These are phyloP conservation scores for Fallopia convolvulus DNA, from an alignment of 148 eudicot species.

Conservation along the genomic window DNA sequence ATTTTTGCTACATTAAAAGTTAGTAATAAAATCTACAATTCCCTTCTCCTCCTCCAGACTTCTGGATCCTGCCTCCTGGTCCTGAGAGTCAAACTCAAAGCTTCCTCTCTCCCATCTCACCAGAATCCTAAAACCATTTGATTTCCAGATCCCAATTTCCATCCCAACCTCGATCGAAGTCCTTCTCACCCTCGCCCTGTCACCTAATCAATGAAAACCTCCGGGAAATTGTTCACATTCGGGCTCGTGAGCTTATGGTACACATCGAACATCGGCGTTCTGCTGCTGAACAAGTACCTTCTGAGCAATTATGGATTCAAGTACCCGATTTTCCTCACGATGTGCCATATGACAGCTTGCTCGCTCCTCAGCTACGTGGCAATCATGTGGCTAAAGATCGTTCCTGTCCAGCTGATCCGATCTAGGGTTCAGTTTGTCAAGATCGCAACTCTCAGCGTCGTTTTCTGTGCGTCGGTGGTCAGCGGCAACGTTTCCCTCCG, in stretches of 20 bases:
- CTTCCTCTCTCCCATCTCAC: slow-evolving; percentile 11
- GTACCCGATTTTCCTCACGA: slow-evolving; percentile 82
- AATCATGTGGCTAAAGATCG: slow-evolving; percentile 56
- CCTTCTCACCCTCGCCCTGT: not conserved
- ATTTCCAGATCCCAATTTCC: not conserved
- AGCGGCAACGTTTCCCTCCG: slow-evolving; percentile 65
- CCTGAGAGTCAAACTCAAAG: slow-evolving; percentile 9
- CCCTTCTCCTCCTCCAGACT: not conserved
- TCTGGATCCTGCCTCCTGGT: not conserved
- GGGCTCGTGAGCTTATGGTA: slow-evolving; percentile 72
- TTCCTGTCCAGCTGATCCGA: slow-evolving; percentile 58
- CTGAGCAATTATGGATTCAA: slow-evolving; percentile 73
- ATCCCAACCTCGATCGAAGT: not conserved
- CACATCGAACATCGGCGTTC: slow-evolving; percentile 77
- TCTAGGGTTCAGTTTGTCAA: slow-evolving; percentile 62
- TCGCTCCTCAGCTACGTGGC: slow-evolving; percentile 71
- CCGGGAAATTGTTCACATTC: slow-evolving; percentile 49
- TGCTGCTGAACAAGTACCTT: slow-evolving; percentile 69
- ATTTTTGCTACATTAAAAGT: not conserved
- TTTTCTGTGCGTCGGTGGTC: slow-evolving; percentile 72
- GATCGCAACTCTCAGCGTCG: slow-evolving; percentile 50
- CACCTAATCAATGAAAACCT: slow-evolving; percentile 25
- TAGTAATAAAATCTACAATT: not conserved
- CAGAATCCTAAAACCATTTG: not conserved
- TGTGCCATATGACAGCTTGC: slow-evolving; percentile 95